Evolutionary conservation across 75 land plant species (phyloP), one percentile per base, ranked within the genome.

Genomic region (Isoetes taiwanensis): DNA sequence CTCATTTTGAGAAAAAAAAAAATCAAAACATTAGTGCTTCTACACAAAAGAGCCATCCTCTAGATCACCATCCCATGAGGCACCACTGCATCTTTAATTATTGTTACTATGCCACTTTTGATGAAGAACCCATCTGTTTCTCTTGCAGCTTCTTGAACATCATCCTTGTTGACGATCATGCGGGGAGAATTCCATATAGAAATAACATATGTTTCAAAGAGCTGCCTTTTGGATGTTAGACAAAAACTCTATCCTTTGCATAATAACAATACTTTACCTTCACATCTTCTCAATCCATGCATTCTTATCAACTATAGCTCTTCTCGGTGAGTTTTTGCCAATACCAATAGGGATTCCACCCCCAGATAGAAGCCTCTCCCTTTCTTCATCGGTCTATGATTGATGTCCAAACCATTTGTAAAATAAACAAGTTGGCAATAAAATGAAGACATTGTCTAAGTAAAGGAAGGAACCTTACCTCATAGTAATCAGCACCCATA

Each of bases 91-190:
- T 94, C 99, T 69, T 94, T 94, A 60, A 94, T 89, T 1, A 94
- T 73, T 2, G 99, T 94, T 10, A 94, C 99, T 42, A 94, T 94
- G 32, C 99, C 99, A 39, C 87, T 85, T 78, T 94, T 94, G 63
- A 94, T 94, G 78, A 94, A 94, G 67, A 80, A 94, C 9, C 99
- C 99, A 60, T 94, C 99, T 5, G 91, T 89, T 67, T 94, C 99
- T 63, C 99, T 76, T 28, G 99, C 99, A 12, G 97, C 96, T 69
- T 94, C 99, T 74, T 85, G 97, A 72, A 94, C 99, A 57, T 76
- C 71, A 41, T 89, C 96, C 52, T 65, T 61, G 65, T 94, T 94
- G 38, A 94, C 69, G 43, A 94, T 94, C 99, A n/a, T n/a, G n/a
- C n/a, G n/a, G n/a, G n/a, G n/a, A 87, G 80, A 9, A 71, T 17